Evolutionary conservation across 2,329 filamentous ascomycete species (phyloP), one percentile per base, ranked within the genome.

Genomic region (Ophiocordyceps sinensis): DNA sequence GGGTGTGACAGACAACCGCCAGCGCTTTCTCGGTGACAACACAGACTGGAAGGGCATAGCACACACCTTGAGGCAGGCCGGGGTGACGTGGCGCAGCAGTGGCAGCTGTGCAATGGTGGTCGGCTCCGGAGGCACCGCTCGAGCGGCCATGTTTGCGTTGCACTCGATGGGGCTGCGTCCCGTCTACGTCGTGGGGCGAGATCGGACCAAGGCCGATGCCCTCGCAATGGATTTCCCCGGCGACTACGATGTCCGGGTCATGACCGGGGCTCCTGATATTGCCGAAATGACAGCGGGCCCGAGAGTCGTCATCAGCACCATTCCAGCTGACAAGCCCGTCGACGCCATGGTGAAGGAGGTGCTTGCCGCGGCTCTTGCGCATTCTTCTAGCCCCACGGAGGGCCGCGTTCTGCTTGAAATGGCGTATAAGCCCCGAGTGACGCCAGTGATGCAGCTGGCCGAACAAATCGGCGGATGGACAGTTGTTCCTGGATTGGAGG

Each of bases 11-110:
- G 65, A 59, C 3, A 66, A 63, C 4, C 60, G 67, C 41, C 61
- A 62, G 38, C 72, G 68, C 4, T 74, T 96, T 3, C 60, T 84
- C 14, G 91, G 91, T 36, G 84, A 88, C 57, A 98, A 98, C 62
- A 98, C 91, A 12, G 91, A 98, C 65, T 98, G 87, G 82, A 74
- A 78, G 53, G 91, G 91, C 46, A 98, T 98, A 78, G 77, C 83
- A 3, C 76, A 82, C 50, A 80, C 85, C 4, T 73, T 98, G 17
- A 76, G 73, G 43, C 75, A 75, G 35, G 79, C 77, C 2, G 85
- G 85, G 8, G 67, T 83, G 32, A 63, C 64, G 17, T 38, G 47
- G 45, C 59, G 49, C 52, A 57, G 54, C 41, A 41, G 44, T 30
- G 17, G 46, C 29, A 46, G 42, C 35, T 73, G 79, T 42, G 89